These are phyloP conservation scores for Kodamaea jinghongensis DNA, from an alignment of 805 yeast genomes.

Conservation along the genomic window DNA sequence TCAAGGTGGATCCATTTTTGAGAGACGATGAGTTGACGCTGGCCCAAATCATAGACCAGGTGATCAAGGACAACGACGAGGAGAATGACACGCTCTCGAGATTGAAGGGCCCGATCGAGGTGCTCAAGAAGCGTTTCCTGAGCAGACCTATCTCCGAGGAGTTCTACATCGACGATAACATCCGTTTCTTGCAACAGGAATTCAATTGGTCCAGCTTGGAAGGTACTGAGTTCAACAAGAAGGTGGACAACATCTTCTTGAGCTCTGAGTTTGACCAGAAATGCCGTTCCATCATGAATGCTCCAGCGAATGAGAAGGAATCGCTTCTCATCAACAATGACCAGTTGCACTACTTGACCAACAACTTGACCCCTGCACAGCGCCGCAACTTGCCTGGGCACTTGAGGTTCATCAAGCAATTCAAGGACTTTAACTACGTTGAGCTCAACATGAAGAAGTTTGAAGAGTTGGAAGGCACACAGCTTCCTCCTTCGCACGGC, in stretches of 20 bases:
- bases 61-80: conserved; percentile 25
- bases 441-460: conserved; percentile 31
- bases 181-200: conserved; percentile 27
- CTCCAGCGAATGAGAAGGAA: conserved; percentile 12
- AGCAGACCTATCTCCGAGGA: conserved; percentile 20
- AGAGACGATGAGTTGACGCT: conserved; percentile 42
- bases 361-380: conserved; percentile 21
- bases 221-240: conserved; percentile 7
- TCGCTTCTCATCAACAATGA: conserved; percentile 22
- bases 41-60: conserved; percentile 41
- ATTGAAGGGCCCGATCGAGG: no score
- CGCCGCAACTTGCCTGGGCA: conserved; percentile 30
- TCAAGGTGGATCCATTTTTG: conserved; percentile 26
- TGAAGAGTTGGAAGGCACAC: conserved; percentile 19
- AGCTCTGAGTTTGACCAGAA: conserved; percentile 5
- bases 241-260: conserved; percentile 2
- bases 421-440: conserved; percentile 30
- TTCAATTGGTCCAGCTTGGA: conserved; percentile 20
- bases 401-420: conserved; percentile 35
- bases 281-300: conserved; percentile 5
- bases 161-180: conserved; percentile 30
- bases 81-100: conserved; percentile 7
- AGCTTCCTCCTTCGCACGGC: neutral
- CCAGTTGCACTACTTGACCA: conserved; percentile 25
- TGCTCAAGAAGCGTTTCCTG: no score